These are phyloP conservation scores for Aureobasidium sp. DNA, from an alignment of 2,329 filamentous ascomycete species.

Conservation along the genomic window DNA sequence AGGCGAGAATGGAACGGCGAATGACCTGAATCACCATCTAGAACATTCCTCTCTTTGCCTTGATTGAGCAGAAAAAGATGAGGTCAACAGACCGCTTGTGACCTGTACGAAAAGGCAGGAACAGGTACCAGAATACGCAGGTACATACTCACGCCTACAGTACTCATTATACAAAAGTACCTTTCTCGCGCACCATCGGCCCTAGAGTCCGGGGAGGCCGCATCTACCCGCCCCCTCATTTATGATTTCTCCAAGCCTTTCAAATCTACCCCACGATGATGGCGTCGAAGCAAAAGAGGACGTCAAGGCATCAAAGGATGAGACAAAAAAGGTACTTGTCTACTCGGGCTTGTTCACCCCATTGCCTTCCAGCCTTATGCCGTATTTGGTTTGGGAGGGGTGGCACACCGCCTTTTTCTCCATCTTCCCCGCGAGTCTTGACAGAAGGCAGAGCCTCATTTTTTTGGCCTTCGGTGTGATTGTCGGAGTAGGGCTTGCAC, in stretches of 20 bases:
- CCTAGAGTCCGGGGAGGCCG: conserved; percentile 3
- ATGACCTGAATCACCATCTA: not conserved
- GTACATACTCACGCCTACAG: too few relatives aligned
- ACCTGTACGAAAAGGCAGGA: too few relatives aligned
- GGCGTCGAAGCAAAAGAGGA: not conserved
- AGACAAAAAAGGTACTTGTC: not conserved
- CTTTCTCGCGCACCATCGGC: not conserved
- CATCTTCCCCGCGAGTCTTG: not conserved
- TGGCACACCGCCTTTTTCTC: not conserved
- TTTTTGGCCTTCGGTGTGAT: not conserved
- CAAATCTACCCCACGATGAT: conserved; percentile 10
- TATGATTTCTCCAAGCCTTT: not conserved
- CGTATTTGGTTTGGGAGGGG: not conserved
- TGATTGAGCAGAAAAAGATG: not conserved
- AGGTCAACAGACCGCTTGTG: too few relatives aligned
- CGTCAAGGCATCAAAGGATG: not conserved
- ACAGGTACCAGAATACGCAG: too few relatives aligned
- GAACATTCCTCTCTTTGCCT: not conserved
- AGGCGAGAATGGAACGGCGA: not conserved
- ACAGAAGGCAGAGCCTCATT: not conserved
- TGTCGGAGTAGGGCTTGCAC: not conserved
- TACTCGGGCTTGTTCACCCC: not conserved
- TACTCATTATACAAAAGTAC: too few relatives aligned
- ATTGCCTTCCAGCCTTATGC: not conserved
- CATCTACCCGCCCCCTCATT: not conserved